Evolutionary conservation across 2,329 filamentous ascomycete species (phyloP).

Genomic region (Blastomyces parvus): DNA sequence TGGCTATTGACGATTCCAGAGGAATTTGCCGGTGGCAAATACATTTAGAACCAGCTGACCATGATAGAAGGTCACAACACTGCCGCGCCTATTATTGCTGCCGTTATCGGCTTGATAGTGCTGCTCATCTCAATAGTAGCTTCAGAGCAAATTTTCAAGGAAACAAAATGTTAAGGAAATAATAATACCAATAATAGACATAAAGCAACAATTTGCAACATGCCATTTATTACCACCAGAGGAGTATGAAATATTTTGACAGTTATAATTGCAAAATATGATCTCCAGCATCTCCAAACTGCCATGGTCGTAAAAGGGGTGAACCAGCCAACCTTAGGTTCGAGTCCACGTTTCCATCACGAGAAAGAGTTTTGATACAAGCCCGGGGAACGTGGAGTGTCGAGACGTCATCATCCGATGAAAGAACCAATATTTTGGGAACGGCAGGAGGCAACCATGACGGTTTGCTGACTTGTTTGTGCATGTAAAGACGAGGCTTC

Average conservation of each 20-base stretch:
- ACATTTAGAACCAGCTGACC: background rate
- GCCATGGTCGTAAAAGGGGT: background rate
- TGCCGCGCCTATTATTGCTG: background rate
- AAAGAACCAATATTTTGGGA: background rate
- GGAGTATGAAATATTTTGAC: background rate
- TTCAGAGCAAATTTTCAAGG: background rate
- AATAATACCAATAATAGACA: background rate
- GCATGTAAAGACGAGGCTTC: background rate
- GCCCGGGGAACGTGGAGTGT: background rate
- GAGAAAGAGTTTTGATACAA: background rate
- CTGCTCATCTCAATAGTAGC: background rate
- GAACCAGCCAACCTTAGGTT: background rate
- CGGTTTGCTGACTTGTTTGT: background rate
- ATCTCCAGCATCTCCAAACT: background rate
- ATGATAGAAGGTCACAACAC: background rate
- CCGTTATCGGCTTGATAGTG: background rate
- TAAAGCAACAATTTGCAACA: constrained; percentile 1
- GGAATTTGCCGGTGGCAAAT: background rate
- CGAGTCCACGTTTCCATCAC: background rate
- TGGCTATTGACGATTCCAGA: background rate
- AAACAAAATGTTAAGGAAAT: background rate
- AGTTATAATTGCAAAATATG: background rate
- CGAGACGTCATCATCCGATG: too few species aligned
- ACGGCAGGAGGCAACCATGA: background rate
- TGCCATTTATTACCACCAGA: background rate